Evolutionary conservation across 148 eudicot species (phyloP).

Genomic region (Vaccinium darrowii): DNA sequence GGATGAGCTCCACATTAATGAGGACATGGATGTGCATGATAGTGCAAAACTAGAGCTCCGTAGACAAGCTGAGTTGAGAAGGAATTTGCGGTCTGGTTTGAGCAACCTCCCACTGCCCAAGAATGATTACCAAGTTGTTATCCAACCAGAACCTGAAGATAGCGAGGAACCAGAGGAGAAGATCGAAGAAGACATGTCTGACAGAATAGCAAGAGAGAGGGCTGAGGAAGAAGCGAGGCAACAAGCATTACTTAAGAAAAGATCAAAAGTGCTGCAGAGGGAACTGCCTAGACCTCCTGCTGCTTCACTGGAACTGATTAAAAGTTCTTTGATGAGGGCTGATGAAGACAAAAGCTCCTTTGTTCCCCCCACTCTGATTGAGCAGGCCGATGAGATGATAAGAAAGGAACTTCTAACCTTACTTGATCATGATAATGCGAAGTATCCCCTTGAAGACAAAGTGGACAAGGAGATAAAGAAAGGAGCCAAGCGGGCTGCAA

Average conservation of each 20-base stretch:
- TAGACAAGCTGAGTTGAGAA: constrained; percentile 78
- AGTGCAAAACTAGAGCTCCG: constrained; percentile 69
- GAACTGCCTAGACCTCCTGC: constrained; percentile 96
- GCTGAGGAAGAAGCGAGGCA: constrained; percentile 93
- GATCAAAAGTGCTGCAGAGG: constrained; percentile 97
- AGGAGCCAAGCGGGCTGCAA: constrained; percentile 63
- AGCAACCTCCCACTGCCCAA: constrained; percentile 86
- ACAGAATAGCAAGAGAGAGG: constrained; percentile 80
- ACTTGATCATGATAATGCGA: constrained; percentile 92
- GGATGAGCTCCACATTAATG: constrained; percentile 94
- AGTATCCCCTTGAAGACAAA: constrained; percentile 84
- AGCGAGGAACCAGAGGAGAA: constrained; percentile 78
- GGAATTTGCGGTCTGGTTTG: constrained; percentile 78
- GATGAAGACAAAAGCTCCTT: constrained; percentile 96
- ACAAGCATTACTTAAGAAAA: constrained; percentile 77
- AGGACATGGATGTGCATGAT: constrained; percentile 79
- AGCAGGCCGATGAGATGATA: constrained; percentile 91
- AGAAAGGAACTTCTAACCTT: constrained; percentile 80
- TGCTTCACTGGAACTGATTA: constrained; percentile 72
- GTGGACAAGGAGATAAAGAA: constrained; percentile 84
- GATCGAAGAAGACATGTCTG: constrained; percentile 99
- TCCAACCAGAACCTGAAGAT: constrained; percentile 83
- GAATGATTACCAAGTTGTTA: constrained; percentile 89
- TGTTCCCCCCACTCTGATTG: constrained; percentile 89
- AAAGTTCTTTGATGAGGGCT: constrained; percentile 67